phyloP scores from a whole-genome alignment of 116 monocot genomes.

The Posidonia oceanica region DNA sequence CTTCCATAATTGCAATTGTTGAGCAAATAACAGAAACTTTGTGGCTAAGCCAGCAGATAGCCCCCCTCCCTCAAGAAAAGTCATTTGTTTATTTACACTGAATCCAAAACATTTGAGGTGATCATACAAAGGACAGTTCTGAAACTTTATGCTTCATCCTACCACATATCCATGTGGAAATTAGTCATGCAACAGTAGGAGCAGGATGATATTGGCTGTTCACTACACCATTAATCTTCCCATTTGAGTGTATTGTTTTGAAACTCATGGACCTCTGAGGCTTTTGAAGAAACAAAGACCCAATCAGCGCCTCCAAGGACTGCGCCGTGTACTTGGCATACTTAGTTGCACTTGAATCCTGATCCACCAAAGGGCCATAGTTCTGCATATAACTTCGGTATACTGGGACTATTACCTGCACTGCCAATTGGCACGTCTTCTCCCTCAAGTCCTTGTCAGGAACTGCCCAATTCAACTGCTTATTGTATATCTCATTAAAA shows the following conservation, averaged over 20 bases:
- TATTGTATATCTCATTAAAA: conserved; percentile 78
- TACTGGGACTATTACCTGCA: conserved; percentile 59
- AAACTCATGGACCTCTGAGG: conserved; percentile 47
- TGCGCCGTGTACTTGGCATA: conserved; percentile 76
- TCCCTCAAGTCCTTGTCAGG: conserved; percentile 70
- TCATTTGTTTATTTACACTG: too few species aligned
- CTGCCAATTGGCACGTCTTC: conserved; percentile 48
- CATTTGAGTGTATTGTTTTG: conserved; percentile 42
- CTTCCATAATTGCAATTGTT: too few species aligned
- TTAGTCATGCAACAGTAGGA: conserved; percentile 36
- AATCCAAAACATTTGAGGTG: neutral
- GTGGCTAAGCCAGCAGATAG: too few species aligned
- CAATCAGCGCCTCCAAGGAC: conserved; percentile 64
- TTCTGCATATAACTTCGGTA: conserved; percentile 93
- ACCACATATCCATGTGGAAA: neutral
- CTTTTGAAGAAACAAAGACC: conserved; percentile 56
- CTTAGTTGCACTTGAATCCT: conserved; percentile 75
- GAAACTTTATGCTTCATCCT: neutral
- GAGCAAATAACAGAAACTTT: too few species aligned
- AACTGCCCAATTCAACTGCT: conserved; percentile 66
- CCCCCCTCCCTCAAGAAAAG: too few species aligned
- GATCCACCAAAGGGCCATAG: conserved; percentile 91
- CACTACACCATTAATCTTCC: conserved; percentile 31
- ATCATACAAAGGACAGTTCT: neutral
- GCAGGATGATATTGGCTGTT: conserved; percentile 27